Conservation (phyloP, 352 stramenopile species). For the Phytophthora fragariae region DNA sequence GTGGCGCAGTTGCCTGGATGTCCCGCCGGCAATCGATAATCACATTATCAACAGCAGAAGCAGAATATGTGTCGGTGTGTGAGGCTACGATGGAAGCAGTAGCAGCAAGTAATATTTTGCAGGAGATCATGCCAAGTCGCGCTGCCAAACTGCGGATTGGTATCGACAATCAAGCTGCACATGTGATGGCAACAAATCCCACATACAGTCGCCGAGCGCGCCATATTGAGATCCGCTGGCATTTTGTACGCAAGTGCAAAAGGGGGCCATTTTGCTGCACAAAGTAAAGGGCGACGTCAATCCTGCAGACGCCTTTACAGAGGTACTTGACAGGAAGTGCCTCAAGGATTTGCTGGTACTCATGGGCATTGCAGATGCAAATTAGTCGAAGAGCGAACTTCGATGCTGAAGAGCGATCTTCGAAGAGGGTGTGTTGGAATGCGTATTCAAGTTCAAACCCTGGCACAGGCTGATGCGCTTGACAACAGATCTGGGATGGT, state of each 20-base stretch:
- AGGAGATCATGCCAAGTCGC: too few relatives aligned
- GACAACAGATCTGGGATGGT: not conserved
- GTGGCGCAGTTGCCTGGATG: too few relatives aligned
- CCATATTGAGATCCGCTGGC: conserved; percentile 12
- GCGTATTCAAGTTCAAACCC: conserved; percentile 2
- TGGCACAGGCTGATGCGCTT: not conserved
- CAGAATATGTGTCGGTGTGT: too few relatives aligned
- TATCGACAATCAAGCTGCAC: too few relatives aligned
- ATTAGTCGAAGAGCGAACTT: conserved; percentile 20
- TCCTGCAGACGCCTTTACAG: conserved; percentile 6
- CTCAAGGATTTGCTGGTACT: not conserved
- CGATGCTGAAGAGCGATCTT: conserved; percentile 10
- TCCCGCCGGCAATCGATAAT: too few relatives aligned
- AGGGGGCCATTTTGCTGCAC: not conserved
- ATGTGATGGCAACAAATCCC: conserved; percentile 7
- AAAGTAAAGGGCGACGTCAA: conserved; percentile 12
- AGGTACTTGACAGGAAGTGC: conserved; percentile 10
- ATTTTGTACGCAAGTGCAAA: conserved; percentile 3
- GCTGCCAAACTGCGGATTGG: too few relatives aligned
- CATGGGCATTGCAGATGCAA: conserved; percentile 2
- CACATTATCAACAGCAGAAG: too few relatives aligned
- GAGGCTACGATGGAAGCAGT: too few relatives aligned
- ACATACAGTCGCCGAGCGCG: conserved; percentile 9
- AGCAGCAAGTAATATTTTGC: too few relatives aligned
- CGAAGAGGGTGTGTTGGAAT: conserved; percentile 12